Base-by-base conservation (phyloP, 208 protist species). In the Acanthamoeba sp. region DNA sequence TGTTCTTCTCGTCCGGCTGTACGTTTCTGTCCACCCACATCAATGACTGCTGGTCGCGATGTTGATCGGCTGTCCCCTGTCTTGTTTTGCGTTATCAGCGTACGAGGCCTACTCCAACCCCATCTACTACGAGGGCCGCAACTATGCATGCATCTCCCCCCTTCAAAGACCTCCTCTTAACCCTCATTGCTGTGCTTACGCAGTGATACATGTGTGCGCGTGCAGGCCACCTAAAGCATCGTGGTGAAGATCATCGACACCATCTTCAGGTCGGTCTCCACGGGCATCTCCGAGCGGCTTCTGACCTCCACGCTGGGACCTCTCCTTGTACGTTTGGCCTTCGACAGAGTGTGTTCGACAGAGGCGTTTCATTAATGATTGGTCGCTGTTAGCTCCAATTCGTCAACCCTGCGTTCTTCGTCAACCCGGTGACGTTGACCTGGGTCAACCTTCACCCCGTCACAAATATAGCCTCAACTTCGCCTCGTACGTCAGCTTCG, bases 401-500 rank as follows among this genome's bases (percentile, higher is more conserved):
- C 78, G 42, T 34, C 36, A 87, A 87, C 42, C 78, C 78, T 3
- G 34, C 24, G 36, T 87, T 87, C 50, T 29, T 87, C 40, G 6
- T 87, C 18, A 52, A 59, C 34, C 78, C 78, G 45, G 40, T 87
- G 45, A 34, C 78, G 27, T 34, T 87, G 50, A 62, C 27, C 16
- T 34, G n/a, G 7, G 20, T 34, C 18, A 87, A 87, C 78, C 42
- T 87, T 6, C 78, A 87, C 34, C 78, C 78, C 4, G 78, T 87
- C 3, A 5, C 27, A 87, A 10, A 16, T 87, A 87, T 20, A 36
- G 78, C 40, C 78, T 87, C 45, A 87, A 87, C 50, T 87, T 87
- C 27, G 78, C 36, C 50, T 87, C 78, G 36, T 87, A 87, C 50
- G 36, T 87, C 40, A 55, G 18, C 42, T 87, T 87, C 42, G 78